Percentiles rank a stretch among this genome's conserved stretches.
phyloP scores from a whole-genome alignment of 2,329 filamentous ascomycete species.

The Huntiella abstrusa region DNA sequence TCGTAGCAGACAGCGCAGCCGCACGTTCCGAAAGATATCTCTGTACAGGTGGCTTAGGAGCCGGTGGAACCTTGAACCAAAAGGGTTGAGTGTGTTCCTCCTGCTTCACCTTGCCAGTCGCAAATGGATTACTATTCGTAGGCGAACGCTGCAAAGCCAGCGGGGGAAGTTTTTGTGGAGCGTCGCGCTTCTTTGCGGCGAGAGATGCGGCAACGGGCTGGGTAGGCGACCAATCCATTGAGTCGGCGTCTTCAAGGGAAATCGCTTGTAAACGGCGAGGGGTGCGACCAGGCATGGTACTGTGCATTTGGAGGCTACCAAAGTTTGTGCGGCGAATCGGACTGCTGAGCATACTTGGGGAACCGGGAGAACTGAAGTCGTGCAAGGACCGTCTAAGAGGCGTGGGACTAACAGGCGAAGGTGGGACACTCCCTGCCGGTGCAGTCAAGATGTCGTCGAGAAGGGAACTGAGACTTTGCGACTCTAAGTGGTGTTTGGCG shows the following conservation, averaged over 20 bases:
- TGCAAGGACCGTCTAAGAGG: slow-evolving; percentile 3
- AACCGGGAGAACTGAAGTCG: slow-evolving; percentile 7
- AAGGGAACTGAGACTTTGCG: slow-evolving; percentile 26
- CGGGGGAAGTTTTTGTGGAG: slow-evolving; percentile 15
- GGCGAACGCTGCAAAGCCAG: background rate
- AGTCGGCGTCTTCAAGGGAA: slow-evolving; percentile 27
- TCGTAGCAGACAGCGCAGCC: slow-evolving; percentile 7
- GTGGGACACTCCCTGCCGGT: slow-evolving; percentile 13
- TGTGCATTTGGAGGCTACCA: background rate
- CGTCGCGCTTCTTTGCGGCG: slow-evolving; percentile 22
- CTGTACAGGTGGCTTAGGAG: slow-evolving; percentile 33
- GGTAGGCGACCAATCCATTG: slow-evolving; percentile 52
- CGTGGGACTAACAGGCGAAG: slow-evolving; percentile 2
- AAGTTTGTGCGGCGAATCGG: slow-evolving; percentile 6
- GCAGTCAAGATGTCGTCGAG: slow-evolving; percentile 25
- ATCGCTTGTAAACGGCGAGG: slow-evolving; percentile 12
- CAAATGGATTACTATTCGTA: slow-evolving; percentile 7
- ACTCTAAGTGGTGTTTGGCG: slow-evolving; percentile 15
- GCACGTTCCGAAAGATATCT: slow-evolving; percentile 8
- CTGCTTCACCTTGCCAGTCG: background rate
- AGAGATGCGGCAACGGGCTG: slow-evolving; percentile 16
- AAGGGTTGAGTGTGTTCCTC: slow-evolving; percentile 23
- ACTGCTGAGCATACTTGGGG: background rate
- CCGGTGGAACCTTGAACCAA: slow-evolving; percentile 44
- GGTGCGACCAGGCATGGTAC: background rate